These are phyloP conservation scores for Punica granatum DNA, from an alignment of 345 rosid species.

Conservation along the genomic window DNA sequence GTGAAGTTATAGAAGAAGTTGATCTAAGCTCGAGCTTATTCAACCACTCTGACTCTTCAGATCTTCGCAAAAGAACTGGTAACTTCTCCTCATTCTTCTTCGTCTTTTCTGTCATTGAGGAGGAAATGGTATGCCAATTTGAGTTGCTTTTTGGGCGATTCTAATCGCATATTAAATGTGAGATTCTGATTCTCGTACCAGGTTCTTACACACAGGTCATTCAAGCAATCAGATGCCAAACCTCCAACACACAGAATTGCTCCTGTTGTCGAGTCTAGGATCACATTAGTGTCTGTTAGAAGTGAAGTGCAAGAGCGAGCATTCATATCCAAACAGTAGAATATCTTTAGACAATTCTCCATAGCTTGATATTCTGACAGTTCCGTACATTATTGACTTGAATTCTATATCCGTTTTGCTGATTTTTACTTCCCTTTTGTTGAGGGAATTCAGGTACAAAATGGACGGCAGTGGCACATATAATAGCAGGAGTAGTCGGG, in stretches of 20 bases:
- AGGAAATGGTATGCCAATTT: too few species aligned
- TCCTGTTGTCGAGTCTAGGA: too few species aligned
- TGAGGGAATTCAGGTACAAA: slow-evolving; percentile 30
- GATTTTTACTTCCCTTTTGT: background rate
- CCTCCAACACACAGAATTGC: too few species aligned
- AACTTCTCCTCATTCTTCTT: background rate
- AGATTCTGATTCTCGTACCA: background rate
- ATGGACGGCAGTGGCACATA: slow-evolving; percentile 59
- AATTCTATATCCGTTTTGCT: background rate
- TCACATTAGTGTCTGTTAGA: too few species aligned
- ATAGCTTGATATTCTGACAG: background rate
- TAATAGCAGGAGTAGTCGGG: slow-evolving; percentile 75
- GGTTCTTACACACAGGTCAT: background rate
- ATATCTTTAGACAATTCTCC: too few species aligned
- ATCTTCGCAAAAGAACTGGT: slow-evolving; percentile 1
- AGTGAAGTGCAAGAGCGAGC: too few species aligned
- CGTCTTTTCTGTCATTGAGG: too few species aligned
- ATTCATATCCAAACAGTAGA: too few species aligned
- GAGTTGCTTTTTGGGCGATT: too few species aligned
- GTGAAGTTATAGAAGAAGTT: background rate
- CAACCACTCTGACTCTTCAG: background rate
- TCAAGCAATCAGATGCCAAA: background rate
- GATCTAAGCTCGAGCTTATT: background rate
- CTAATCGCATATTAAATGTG: too few species aligned
- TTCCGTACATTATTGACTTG: background rate